Evolutionary conservation across 345 rosid genomes (phyloP).

Genomic region (Litchi chinensis): DNA sequence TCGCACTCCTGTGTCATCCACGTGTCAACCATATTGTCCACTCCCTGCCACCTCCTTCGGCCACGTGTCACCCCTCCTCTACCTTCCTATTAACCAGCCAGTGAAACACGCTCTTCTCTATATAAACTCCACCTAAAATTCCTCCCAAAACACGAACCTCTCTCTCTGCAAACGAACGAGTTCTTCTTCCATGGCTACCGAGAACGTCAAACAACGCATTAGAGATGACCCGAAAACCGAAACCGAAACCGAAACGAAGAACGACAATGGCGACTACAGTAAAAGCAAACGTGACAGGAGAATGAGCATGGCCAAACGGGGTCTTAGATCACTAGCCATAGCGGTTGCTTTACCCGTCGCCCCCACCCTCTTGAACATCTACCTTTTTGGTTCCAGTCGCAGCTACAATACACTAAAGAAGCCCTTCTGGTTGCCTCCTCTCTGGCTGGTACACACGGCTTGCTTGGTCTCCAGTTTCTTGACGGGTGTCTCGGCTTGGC

Average conservation of each 20-base stretch:
- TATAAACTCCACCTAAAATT: constrained; percentile 17
- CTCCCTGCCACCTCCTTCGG: constrained; percentile 23
- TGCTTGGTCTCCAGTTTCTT: constrained; percentile 52
- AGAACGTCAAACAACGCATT: constrained; percentile 55
- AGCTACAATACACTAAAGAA: constrained; percentile 23
- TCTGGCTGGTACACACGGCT: constrained; percentile 60
- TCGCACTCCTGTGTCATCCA: constrained; percentile 17
- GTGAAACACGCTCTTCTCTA: constrained; percentile 6
- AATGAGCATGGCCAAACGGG: constrained; percentile 71
- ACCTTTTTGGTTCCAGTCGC: constrained; percentile 47
- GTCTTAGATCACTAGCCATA: constrained; percentile 56
- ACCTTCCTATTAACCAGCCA: neutral
- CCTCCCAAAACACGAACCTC: constrained; percentile 15
- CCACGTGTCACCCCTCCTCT: constrained; percentile 41
- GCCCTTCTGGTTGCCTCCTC: constrained; percentile 65
- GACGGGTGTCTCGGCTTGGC: constrained; percentile 86
- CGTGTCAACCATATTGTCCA: constrained; percentile 21
- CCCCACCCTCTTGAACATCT: constrained; percentile 50
- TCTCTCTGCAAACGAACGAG: neutral
- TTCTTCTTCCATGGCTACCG: constrained; percentile 48
- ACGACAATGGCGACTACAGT: constrained; percentile 16
- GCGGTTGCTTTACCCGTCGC: constrained; percentile 68
- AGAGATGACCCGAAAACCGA: constrained; percentile 29
- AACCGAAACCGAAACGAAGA: constrained; percentile 17
- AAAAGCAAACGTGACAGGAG: constrained; percentile 38